Evolutionary conservation across 192 early-diverging fungal genomes (phyloP), one percentile per base, ranked within the genome.

Genomic region (Linnemannia elongata): DNA sequence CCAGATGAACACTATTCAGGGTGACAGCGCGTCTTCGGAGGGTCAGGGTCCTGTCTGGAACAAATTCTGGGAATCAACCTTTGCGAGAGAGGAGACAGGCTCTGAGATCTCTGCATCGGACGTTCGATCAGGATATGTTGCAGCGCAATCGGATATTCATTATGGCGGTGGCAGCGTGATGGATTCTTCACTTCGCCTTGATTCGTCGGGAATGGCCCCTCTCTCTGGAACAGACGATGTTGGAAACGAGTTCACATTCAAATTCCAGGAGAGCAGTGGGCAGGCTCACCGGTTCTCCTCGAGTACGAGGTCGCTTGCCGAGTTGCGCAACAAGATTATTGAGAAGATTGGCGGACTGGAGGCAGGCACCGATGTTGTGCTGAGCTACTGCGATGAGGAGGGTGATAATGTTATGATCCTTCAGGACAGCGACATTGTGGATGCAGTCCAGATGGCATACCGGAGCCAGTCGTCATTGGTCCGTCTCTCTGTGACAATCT

Each of bases 301-400:
- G 42, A 90, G 41, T 70, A 88, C 87, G 42, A 68, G 77, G 47
- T 90, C 92, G 72, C 91, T 90, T 69, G 72, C 86, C 15, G 91
- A 90, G 3, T 88, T 94, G 38, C 87, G 91, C 20, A 89, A 88
- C 57, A 92, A 91, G 80, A 91, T 94, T 77, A 69, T 90, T 38
- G 84, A 90, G 12, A 94, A 95, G 82, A 91, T 93, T 36, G 82
- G 92, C 42, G 86, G 70, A 36, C 2, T 89, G 20, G 78, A 85
- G 68, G 9, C 73, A 33, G 76, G 70, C 3, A 39, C 15, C 24
- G 88, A 85, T n/a, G 70, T 89, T 33, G 75, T 76, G 24, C 22
- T 89, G 55, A 89, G 88, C 49, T 98, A 97, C 71, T 88, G 95
- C 76, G 97, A 98, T 84, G 97, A 98, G 70, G 97, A 98, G 42